These are phyloP conservation scores for Penicillium sp. DNA, from an alignment of 2,329 filamentous ascomycete species.

Conservation along the genomic window DNA sequence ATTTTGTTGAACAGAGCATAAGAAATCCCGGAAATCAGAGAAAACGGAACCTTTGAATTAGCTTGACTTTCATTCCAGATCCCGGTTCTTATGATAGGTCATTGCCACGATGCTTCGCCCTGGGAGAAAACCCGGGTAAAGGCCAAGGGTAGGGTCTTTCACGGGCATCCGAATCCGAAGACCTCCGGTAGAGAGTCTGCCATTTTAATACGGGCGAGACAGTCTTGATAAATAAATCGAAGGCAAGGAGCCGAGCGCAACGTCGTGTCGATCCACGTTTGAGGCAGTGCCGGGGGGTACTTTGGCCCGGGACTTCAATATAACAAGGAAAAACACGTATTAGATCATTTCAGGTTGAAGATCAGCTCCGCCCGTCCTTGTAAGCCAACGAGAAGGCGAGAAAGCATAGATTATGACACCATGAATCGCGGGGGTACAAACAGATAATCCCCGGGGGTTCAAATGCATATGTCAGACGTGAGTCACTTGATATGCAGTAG, in stretches of 20 bases:
- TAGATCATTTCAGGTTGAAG: conserved; percentile 8
- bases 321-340: conserved; percentile 3
- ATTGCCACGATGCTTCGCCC: not conserved
- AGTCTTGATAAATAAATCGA: conserved; percentile 7
- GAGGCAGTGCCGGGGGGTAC: conserved; percentile 20
- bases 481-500: conserved; percentile 27
- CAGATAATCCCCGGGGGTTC: not conserved
- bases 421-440: conserved; percentile 5
- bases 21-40: not conserved
- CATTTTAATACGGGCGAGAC: not conserved
- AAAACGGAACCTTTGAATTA: not conserved
- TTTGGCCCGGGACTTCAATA: conserved; percentile 10
- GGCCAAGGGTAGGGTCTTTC: not conserved
- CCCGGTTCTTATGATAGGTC: not conserved
- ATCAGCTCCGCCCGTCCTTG: conserved; percentile 16
- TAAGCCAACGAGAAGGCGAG: conserved; percentile 10
- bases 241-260: conserved; percentile 6
- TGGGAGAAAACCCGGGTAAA: not conserved
- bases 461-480: conserved; percentile 10
- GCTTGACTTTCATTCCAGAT: not conserved
- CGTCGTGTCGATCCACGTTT: conserved; percentile 9
- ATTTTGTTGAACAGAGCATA: not conserved
- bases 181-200: not conserved
- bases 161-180: not conserved
- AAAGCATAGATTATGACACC: conserved; percentile 19